phyloP scores from a whole-genome alignment of 2,329 filamentous ascomycete species.

The Claviceps paspali region DNA sequence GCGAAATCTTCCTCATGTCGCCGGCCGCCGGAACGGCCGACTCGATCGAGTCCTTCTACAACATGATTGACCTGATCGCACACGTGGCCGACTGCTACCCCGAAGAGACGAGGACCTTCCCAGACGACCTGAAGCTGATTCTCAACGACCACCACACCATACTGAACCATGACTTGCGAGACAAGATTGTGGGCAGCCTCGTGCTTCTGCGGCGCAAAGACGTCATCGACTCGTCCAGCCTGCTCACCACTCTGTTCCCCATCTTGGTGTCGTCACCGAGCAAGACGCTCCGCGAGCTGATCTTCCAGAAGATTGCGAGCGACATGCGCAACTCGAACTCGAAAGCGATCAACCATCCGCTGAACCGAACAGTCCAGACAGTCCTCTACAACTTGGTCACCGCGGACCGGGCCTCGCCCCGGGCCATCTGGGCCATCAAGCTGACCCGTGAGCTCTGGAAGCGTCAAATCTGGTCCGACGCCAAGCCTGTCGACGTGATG shows the following conservation, averaged over 20 bases:
- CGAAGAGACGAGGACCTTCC: slow-evolving; percentile 59
- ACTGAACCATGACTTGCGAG: slow-evolving; percentile 70
- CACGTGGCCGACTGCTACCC: slow-evolving; percentile 93
- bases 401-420: slow-evolving; percentile 68
- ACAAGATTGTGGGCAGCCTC: slow-evolving; percentile 87
- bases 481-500: slow-evolving; percentile 95
- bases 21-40: slow-evolving; percentile 64
- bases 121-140: slow-evolving; percentile 67
- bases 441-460: slow-evolving; percentile 93
- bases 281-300: slow-evolving; percentile 68
- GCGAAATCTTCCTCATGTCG: slow-evolving; percentile 78
- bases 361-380: slow-evolving; percentile 87
- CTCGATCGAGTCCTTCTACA: slow-evolving; percentile 70
- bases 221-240: slow-evolving; percentile 66
- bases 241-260: slow-evolving; percentile 86
- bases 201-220: slow-evolving; percentile 83
- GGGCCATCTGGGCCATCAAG: slow-evolving; percentile 91
- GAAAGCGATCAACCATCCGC: slow-evolving; percentile 75
- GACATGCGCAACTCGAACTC: slow-evolving; percentile 80
- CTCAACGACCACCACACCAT: slow-evolving; percentile 68
- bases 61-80: slow-evolving; percentile 84
- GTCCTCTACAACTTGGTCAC: slow-evolving; percentile 85
- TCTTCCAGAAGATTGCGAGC: slow-evolving; percentile 81
- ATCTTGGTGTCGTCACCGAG: slow-evolving; percentile 84
- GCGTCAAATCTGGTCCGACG: slow-evolving; percentile 87